Percentiles rank a stretch among this genome's conserved stretches.
phyloP scores from a whole-genome alignment of 1,284 basidiomycete genomes.

The Rhodotorula sp. region DNA sequence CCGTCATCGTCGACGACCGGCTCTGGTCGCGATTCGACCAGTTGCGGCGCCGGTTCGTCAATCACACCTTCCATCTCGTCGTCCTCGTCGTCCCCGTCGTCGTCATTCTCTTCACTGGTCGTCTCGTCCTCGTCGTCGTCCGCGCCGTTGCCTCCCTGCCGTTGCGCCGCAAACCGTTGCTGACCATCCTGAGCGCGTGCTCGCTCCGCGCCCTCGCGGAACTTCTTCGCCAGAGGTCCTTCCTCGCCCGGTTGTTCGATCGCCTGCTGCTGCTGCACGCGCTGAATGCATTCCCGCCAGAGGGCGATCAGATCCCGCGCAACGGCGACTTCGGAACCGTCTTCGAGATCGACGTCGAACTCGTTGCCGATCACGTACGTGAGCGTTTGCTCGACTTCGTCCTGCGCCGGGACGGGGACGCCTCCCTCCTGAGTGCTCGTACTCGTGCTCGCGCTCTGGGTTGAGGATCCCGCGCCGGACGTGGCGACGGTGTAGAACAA shows the following conservation, averaged over 20 bases:
- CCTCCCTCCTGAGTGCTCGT: slow-evolving; percentile 14
- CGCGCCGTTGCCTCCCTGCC: slow-evolving; percentile 18
- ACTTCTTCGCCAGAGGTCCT: slow-evolving; percentile 55
- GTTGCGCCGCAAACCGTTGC: slow-evolving; percentile 50
- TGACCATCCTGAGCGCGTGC: slow-evolving; percentile 56
- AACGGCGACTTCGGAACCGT: slow-evolving; percentile 69
- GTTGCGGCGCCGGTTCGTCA: slow-evolving; percentile 45
- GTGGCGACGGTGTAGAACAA: slow-evolving; percentile 62
- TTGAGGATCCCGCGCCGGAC: background rate
- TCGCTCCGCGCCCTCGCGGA: slow-evolving; percentile 63
- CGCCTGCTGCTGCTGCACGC: background rate
- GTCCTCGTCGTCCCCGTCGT: slow-evolving; percentile 52
- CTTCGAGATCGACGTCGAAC: slow-evolving; percentile 76
- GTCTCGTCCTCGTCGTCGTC: slow-evolving; percentile 29
- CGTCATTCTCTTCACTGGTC: slow-evolving; percentile 18
- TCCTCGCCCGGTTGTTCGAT: slow-evolving; percentile 31
- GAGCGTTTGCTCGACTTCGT: slow-evolving; percentile 73
- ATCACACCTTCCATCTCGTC: slow-evolving; percentile 58
- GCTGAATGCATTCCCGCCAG: slow-evolving; percentile 37
- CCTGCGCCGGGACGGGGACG: slow-evolving; percentile 54
- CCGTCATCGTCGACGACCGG: slow-evolving; percentile 81
- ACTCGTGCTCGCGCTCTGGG: background rate
- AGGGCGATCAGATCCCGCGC: slow-evolving; percentile 56
- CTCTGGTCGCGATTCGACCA: slow-evolving; percentile 54
- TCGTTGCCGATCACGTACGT: slow-evolving; percentile 73